A percentile compares a stretch with the other conserved stretches of the same genome.
phyloP scores from a whole-genome alignment of 495 filamentous ascomycete species.

The Xylaria venustula region DNA sequence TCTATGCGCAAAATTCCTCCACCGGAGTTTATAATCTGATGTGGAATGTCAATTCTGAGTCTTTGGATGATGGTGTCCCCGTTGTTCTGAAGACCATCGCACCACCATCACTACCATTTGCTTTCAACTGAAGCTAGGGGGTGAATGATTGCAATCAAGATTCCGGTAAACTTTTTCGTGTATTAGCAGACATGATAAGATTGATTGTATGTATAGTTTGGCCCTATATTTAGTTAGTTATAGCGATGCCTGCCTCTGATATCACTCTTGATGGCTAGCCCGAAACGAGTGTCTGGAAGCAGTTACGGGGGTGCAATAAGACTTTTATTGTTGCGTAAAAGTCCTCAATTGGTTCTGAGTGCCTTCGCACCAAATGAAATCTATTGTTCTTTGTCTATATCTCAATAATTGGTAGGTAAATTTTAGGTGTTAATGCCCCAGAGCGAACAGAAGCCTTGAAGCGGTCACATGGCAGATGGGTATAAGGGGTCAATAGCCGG shows the following conservation, averaged over 20 bases:
- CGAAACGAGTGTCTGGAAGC: no score
- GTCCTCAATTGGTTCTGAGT: no score
- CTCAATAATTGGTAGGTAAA: no score
- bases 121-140: not conserved
- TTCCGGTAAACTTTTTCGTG: not conserved
- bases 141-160: not conserved
- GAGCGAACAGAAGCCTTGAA: no score
- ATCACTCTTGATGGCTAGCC: no score
- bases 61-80: not conserved
- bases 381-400: no score
- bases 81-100: not conserved
- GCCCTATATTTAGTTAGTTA: not conserved
- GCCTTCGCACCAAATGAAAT: no score
- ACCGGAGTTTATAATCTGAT: not conserved
- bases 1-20: not conserved
- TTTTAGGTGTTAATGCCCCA: no score
- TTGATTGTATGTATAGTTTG: not conserved
- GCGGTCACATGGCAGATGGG: no score
- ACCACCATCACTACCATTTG: not conserved
- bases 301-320: no score
- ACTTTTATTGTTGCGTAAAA: no score
- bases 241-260: not conserved
- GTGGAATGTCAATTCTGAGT: not conserved
- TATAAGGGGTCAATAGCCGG: no score
- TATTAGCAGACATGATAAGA: not conserved